Conservation (phyloP, 208 protist species). For the Crithidia bombi region DNA sequence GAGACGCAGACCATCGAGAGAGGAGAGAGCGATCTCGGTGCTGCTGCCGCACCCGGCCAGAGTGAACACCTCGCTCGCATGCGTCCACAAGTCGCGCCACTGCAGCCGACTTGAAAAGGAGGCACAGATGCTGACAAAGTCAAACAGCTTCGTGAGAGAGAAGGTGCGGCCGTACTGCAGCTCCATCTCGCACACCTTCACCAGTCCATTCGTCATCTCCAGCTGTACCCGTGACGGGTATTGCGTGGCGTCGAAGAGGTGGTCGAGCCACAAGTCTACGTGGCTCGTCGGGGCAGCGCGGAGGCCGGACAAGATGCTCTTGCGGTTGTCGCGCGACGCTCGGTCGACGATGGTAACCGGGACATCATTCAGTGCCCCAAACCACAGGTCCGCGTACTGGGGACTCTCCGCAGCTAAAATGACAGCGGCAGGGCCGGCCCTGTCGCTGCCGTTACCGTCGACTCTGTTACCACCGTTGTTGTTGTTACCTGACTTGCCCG, state of each 20-base stretch:
- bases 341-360: slow-evolving; percentile 50
- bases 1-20: slow-evolving; percentile 70
- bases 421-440: slow-evolving; percentile 1
- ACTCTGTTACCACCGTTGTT: not conserved
- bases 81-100: slow-evolving; percentile 82
- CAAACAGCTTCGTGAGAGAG: slow-evolving; percentile 82
- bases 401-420: not conserved
- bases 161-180: slow-evolving; percentile 76
- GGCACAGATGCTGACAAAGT: slow-evolving; percentile 84
- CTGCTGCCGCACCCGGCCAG: slow-evolving; percentile 54
- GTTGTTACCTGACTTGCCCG: not conserved
- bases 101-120: slow-evolving; percentile 76
- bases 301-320: slow-evolving; percentile 49
- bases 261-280: slow-evolving; percentile 83
- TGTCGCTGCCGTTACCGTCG: not conserved
- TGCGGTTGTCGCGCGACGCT: slow-evolving; percentile 42
- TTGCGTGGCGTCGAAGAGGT: slow-evolving; percentile 79
- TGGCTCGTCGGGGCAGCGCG: slow-evolving; percentile 42
- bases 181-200: slow-evolving; percentile 74
- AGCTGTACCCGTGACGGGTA: slow-evolving; percentile 69
- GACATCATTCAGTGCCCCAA: slow-evolving; percentile 65
- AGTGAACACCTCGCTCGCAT: slow-evolving; percentile 75
- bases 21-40: slow-evolving; percentile 59
- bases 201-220: slow-evolving; percentile 77
- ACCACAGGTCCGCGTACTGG: slow-evolving; percentile 64